Base-by-base conservation (phyloP, 2,329 filamentous ascomycete species). In the Dactylonectria estremocensis region DNA sequence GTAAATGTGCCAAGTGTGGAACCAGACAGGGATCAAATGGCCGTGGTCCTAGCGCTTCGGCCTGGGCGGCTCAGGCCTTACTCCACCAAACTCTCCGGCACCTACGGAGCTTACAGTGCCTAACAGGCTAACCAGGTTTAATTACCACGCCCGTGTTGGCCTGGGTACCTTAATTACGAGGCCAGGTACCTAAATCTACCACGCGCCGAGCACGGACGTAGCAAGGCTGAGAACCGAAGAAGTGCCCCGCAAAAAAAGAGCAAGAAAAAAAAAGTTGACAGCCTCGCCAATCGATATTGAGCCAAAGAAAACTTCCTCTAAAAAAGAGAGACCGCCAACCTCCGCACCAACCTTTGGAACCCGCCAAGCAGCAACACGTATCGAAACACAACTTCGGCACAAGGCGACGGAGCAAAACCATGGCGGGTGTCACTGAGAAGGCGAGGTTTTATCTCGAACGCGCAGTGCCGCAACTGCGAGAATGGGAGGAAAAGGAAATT, bases 381-480 rank as follows among this genome's bases (percentile, higher is more conserved):
- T 24, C n/a, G 61, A 16, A 9, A 28, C 37, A n/a, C 13, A 18
- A 62, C n/a, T 24, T 9, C 37, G 10, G 40, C 8, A 62, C n/a
- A 18, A 46, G 20, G 16, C 3, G 3, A 31, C 50, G 20, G 16
- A 11, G 35, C 18, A 35, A 48, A 11, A 31, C 31, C 16, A 97
- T 97, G 94, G 89, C 95, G 1, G 92, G 90, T 48, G 92, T 96
- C 66, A 92, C 93, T 70, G 96, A 98, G 78, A 98, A 98, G 83
- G 96, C 95, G 63, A 93, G 95, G 66, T 98, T 95, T 83, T 98
- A 93, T 82, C 89, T 98, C 71, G 96, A 99, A 84, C 92, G 95
- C 74, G 92, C 93, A 2, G 93, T 98, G 49, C 94, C 95, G 16
- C 95, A 98, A 81, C 88, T 99, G 64, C 94, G 95, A 70, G 95